Base-by-base conservation (phyloP, 805 yeast genomes). In the Saturnispora gosingensis region DNA sequence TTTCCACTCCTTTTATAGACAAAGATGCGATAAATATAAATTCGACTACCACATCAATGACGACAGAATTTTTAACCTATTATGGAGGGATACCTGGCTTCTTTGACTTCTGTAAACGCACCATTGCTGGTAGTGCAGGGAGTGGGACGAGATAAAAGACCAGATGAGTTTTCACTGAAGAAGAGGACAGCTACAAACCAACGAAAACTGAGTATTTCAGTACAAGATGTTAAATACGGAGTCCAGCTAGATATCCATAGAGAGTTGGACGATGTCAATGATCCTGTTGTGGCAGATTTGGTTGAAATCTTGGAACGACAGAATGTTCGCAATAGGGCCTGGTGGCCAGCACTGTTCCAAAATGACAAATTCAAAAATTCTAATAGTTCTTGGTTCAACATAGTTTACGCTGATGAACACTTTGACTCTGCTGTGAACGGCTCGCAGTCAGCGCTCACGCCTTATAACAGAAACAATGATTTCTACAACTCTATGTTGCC, bases 71-170 rank as follows among this genome's bases (percentile, higher is more conserved):
- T 43, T n/a, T 16, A 10, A 10, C 11, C 34, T 30, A 20, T 8
- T 6, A 73, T 73, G 77, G 74, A 73, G 46, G 56, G 67, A 11
- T 72, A 69, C 53, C 73, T 73, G 4, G 43, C 55, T 0, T 70
- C 68, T 42, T 55, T 65, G 36, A 61, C 70, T 1, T 49, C 65
- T 1, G 62, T 72, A 27, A 57, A 67, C 45, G 62, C 71, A 0
- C 78, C 78, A 0, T 55, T 74, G 48, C 69, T 74, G 22, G 59
- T 68, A 1, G 54, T 74, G 2, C 78, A 74, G 52, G 78, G 78
- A 1, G 54, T 74, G 4, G 74, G 52, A 1, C 16, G 27, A 13
- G 20, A 39, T 8, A 18, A 51, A 39, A 42, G 50, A 5, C 58
- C 55, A 7, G 34, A 22, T 20, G 9, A 16, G 3, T 13, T 11